These are phyloP conservation scores for Populus davidiana DNA, from an alignment of 345 rosid species.

Conservation along the genomic window DNA sequence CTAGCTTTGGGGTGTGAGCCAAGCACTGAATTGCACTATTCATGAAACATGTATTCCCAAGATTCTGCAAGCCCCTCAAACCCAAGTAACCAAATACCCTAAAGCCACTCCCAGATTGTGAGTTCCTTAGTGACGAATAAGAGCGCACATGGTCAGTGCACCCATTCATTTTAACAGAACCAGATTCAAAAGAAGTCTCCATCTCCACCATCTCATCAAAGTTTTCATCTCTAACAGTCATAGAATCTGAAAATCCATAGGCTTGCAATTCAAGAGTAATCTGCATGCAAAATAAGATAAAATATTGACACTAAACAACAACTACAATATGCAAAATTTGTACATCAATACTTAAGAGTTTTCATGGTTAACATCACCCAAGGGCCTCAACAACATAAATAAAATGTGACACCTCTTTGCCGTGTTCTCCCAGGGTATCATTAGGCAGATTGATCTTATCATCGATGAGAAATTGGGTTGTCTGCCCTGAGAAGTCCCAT, in stretches of 20 bases:
- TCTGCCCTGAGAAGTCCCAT: constrained; percentile 92
- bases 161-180: constrained; percentile 49
- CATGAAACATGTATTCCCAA: constrained; percentile 97
- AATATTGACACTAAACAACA: constrained; percentile 14
- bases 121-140: constrained; percentile 1
- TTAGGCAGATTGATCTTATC: constrained; percentile 43
- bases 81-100: constrained; percentile 79
- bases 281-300: constrained; percentile 31
- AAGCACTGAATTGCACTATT: constrained; percentile 94
- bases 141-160: constrained; percentile 39
- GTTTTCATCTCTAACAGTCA: constrained; percentile 45
- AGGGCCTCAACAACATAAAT: too few species aligned
- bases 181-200: background rate
- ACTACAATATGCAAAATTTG: background rate
- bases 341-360: background rate
- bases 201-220: constrained; percentile 1
- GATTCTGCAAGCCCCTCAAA: constrained; percentile 84
- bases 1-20: constrained; percentile 86
- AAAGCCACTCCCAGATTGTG: constrained; percentile 32
- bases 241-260: constrained; percentile 77
- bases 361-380: background rate
- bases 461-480: constrained; percentile 47
- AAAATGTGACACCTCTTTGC: constrained; percentile 10
- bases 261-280: constrained; percentile 76
- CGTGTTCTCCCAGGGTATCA: background rate